A percentile compares a stretch with the other conserved stretches of the same genome.
phyloP scores from a whole-genome alignment of 2,329 filamentous ascomycete genomes.

The Apiospora malaysiana region DNA sequence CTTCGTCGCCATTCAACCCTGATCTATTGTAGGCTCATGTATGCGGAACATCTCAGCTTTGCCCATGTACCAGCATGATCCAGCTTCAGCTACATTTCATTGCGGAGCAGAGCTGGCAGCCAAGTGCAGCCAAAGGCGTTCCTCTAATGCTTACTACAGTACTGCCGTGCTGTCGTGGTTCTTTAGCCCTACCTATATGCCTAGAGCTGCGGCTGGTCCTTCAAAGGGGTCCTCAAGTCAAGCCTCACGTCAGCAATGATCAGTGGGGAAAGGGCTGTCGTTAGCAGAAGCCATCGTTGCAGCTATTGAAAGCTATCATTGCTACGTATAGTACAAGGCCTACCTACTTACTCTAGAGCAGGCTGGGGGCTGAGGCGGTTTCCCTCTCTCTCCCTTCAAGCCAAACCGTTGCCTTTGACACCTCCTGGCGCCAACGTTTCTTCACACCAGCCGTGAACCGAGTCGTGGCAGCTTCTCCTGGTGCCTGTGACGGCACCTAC shows the following conservation, averaged over 20 bases:
- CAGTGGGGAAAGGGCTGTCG: not conserved
- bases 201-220: not conserved
- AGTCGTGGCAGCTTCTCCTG: constrained; percentile 1
- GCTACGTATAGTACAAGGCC: constrained; percentile 2
- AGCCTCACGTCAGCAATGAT: constrained; percentile 7
- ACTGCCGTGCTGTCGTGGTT: not conserved
- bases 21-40: not conserved
- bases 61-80: not conserved
- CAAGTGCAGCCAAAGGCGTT: constrained; percentile 1
- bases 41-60: not conserved
- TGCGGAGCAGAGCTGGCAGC: not conserved
- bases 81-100: not conserved
- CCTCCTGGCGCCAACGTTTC: not conserved
- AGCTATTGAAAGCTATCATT: constrained; percentile 5
- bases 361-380: not conserved
- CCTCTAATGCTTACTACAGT: not conserved
- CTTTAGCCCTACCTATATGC: not conserved
- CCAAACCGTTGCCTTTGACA: constrained; percentile 1
- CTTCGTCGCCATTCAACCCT: not conserved
- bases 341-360: not conserved
- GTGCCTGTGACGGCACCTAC: not conserved
- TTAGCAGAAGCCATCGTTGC: constrained; percentile 2
- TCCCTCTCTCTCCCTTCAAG: not conserved
- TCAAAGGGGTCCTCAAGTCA: constrained; percentile 12
- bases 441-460: constrained; percentile 6